phyloP scores from a whole-genome alignment of 352 stramenopile species.

The Poterioochromonas sp. region DNA sequence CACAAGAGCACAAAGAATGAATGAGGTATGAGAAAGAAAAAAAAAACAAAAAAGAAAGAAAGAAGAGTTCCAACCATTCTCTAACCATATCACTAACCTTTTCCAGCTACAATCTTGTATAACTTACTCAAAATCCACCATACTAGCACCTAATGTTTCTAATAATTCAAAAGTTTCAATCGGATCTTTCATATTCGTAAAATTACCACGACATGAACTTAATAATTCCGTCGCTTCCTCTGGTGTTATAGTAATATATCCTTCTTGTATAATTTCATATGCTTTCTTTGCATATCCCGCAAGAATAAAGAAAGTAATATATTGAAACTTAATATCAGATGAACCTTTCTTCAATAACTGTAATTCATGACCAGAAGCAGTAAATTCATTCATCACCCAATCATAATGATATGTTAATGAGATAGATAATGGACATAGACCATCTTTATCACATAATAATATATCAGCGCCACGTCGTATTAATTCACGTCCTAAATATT shows the following conservation, averaged over 20 bases:
- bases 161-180: constrained; percentile 27
- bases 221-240: background rate
- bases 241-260: background rate
- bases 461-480: background rate
- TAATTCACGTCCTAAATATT: background rate
- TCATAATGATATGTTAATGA: background rate
- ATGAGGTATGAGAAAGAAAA: no score
- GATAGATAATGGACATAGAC: background rate
- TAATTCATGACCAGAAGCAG: background rate
- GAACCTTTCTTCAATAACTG: background rate
- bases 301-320: background rate
- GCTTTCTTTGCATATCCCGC: background rate
- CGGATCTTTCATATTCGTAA: constrained; percentile 9
- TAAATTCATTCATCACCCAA: background rate
- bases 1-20: no score
- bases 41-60: no score
- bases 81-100: no score
- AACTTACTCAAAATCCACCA: no score
- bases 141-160: background rate
- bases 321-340: background rate
- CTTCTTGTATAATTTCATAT: background rate
- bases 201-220: background rate
- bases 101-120: no score
- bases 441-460: background rate
- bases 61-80: no score